Base-by-base conservation (phyloP, 2,329 filamentous ascomycete species). In the Biscogniauxia sp. region DNA sequence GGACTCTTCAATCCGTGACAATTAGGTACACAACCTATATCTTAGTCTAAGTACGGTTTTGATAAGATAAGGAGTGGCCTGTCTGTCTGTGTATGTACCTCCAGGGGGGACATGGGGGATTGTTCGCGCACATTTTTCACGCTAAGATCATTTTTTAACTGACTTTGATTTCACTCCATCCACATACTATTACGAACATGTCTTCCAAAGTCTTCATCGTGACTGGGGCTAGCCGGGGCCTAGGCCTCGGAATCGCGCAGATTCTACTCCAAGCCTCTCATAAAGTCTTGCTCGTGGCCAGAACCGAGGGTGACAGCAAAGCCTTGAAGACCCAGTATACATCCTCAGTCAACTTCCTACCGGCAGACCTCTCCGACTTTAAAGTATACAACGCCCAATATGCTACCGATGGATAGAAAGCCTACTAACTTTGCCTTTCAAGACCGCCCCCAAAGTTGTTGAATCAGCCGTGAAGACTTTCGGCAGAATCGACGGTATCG, bases 401-500 rank as follows among this genome's bases (percentile, higher is more conserved):
- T 55, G 17, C 50, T 45, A 1, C 17, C 25, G 28, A 41, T 19
- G 9, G 26, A 41, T 51, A 20, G 2, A 13, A 54, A 53, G n/a
- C 19, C 32, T 32, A 41, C 58, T 67, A 13, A 66, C 23, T 15
- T 50, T 51, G 7, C 20, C 8, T 45, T 15, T 45, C 2, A 62
- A 84, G 83, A 75, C 89, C 26, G 84, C 86, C 3, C 75, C 82
- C 1, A 84, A 84, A 70, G 84, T 90, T 4, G 85, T 92, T 4
- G 80, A 88, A 3, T 76, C 87, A 0, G 89, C 93, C 0, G 71
- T 90, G 11, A 77, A 83, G 26, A 78, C 84, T 0, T 98, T 92
- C 74, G 89, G 88, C 9, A 81, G 79, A 54, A 77, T 99, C 4
- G 93, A 99, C 72, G 90, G 88, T 1, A 74, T 99, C 52, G 86